phyloP scores from a whole-genome alignment of 345 rosid genomes.

The Aegle marmelos region DNA sequence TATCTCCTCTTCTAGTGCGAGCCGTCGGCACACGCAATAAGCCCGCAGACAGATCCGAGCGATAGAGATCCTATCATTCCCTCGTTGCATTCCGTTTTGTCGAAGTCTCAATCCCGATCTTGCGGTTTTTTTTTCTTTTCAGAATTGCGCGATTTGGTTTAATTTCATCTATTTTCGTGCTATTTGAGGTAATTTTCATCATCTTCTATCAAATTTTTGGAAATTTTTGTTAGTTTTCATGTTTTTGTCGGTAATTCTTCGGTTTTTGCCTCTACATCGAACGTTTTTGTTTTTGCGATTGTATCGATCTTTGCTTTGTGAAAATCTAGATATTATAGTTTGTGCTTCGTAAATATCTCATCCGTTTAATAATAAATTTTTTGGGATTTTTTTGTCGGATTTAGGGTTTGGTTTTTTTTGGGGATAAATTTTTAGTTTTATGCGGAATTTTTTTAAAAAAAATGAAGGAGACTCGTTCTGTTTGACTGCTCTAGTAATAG shows the following conservation, averaged over 20 bases:
- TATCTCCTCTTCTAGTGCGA: neutral
- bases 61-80: neutral
- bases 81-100: neutral
- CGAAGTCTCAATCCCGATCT: neutral
- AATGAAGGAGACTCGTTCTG: neutral
- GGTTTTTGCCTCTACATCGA: neutral
- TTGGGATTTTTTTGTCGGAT: neutral
- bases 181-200: slow-evolving; percentile 7
- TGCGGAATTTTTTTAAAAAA: neutral
- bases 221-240: neutral
- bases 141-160: neutral
- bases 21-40: neutral
- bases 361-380: neutral
- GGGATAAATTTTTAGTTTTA: neutral
- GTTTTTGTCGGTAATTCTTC: neutral
- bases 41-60: neutral
- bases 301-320: neutral
- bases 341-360: neutral
- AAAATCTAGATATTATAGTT: neutral
- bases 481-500: neutral
- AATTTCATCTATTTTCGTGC: slow-evolving; percentile 8
- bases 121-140: neutral
- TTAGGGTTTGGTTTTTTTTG: neutral
- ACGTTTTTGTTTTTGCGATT: neutral
- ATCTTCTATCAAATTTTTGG: neutral